phyloP scores from a whole-genome alignment of 768 basidiomycete species.

The Collybia mongolica region DNA sequence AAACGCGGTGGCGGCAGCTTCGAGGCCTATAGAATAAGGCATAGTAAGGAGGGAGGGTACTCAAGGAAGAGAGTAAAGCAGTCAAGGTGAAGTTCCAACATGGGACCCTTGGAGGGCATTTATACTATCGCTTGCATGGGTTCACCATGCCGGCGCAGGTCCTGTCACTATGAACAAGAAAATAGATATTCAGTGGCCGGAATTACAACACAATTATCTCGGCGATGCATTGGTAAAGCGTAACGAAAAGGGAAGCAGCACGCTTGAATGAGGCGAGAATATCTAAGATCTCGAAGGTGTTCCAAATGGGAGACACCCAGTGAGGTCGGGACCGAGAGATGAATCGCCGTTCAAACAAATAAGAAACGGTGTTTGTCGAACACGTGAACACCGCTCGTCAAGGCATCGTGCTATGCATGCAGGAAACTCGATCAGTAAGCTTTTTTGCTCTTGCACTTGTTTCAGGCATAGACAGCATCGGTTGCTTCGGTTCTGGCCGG shows the following conservation, averaged over 20 bases:
- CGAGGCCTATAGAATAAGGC: constrained; percentile 51
- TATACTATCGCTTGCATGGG: constrained; percentile 8
- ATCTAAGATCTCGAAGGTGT: constrained; percentile 11
- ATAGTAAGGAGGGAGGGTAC: constrained; percentile 34
- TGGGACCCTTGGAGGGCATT: constrained; percentile 26
- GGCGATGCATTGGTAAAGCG: constrained; percentile 1
- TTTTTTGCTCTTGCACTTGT: constrained; percentile 13
- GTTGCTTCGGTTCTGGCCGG: constrained; percentile 16
- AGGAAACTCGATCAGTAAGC: constrained; percentile 13
- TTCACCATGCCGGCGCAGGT: too few species aligned
- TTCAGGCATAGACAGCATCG: constrained; percentile 12
- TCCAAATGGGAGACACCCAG: constrained; percentile 9
- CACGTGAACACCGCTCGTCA: constrained; percentile 16
- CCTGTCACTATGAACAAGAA: constrained; percentile 8
- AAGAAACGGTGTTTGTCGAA: constrained; percentile 11
- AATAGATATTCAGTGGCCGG: constrained; percentile 19
- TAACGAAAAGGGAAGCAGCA: constrained; percentile 16
- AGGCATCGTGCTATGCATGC: background rate
- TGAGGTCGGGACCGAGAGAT: constrained; percentile 20
- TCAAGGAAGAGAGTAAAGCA: constrained; percentile 22
- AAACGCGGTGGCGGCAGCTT: constrained; percentile 47
- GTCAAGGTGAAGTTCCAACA: constrained; percentile 23
- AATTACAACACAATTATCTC: constrained; percentile 12
- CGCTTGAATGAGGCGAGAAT: constrained; percentile 11
- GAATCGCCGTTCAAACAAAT: constrained; percentile 15